Evolutionary conservation across 2,329 filamentous ascomycete species (phyloP).

Genomic region (Ascochyta fabae): DNA sequence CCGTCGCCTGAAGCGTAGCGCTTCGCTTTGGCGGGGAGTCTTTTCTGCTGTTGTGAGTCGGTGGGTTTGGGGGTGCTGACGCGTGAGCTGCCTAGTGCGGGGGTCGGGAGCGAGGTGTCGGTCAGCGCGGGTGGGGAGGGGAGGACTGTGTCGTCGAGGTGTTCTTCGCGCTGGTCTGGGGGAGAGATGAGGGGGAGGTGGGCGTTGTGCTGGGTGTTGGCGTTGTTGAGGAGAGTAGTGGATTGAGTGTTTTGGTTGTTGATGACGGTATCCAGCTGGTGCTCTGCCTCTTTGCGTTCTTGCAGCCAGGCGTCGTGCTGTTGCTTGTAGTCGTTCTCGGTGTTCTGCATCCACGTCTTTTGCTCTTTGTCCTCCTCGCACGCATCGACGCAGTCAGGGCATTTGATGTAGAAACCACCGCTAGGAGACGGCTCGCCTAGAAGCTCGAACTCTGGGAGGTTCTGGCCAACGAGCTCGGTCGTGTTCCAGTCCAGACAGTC

Average conservation of each 20-base stretch:
- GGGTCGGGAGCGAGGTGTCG: slow-evolving; percentile 34
- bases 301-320: slow-evolving; percentile 33
- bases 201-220: neutral
- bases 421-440: slow-evolving; percentile 52
- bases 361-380: slow-evolving; percentile 26
- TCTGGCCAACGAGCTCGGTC: slow-evolving; percentile 59
- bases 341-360: slow-evolving; percentile 31
- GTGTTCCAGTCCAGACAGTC: slow-evolving; percentile 63
- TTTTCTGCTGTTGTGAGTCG: neutral
- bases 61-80: slow-evolving; percentile 29
- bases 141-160: slow-evolving; percentile 22
- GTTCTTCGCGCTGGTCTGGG: too few species aligned
- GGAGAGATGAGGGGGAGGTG: neutral
- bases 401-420: slow-evolving; percentile 62
- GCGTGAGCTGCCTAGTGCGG: slow-evolving; percentile 29
- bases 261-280: slow-evolving; percentile 11
- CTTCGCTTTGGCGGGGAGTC: neutral
- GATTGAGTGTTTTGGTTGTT: neutral
- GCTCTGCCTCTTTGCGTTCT: slow-evolving; percentile 24
- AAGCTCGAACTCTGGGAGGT: slow-evolving; percentile 60
- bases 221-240: neutral
- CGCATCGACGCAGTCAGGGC: slow-evolving; percentile 49
- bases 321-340: slow-evolving; percentile 31
- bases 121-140: slow-evolving; percentile 36
- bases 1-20: slow-evolving; percentile 8